phyloP scores from a whole-genome alignment of 768 basidiomycete genomes.

The Pholiota molesta region DNA sequence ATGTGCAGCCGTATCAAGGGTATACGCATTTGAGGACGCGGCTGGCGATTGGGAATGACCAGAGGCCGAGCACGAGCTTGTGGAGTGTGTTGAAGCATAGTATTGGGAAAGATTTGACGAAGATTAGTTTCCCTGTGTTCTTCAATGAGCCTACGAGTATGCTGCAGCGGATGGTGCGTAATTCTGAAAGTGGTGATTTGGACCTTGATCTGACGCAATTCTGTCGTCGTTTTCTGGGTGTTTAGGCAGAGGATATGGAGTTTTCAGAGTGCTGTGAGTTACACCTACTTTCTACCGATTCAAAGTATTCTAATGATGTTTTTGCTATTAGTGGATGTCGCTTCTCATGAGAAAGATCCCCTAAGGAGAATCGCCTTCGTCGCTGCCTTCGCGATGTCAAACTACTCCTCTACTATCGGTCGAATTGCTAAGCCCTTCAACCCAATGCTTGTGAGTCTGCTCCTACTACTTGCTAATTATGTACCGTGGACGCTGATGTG shows the following conservation, averaged over 20 bases:
- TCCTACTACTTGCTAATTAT: background rate
- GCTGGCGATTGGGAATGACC: constrained; percentile 67
- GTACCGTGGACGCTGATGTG: background rate
- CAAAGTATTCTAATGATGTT: constrained; percentile 5
- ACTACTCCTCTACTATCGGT: constrained; percentile 95
- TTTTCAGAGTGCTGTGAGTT: constrained; percentile 87
- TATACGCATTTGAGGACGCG: constrained; percentile 65
- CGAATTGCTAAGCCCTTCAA: constrained; percentile 98
- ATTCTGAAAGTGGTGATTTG: background rate
- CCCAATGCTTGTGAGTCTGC: constrained; percentile 78
- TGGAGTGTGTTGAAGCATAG: constrained; percentile 96
- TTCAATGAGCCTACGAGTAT: constrained; percentile 96
- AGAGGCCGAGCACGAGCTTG: constrained; percentile 86
- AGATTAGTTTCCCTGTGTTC: constrained; percentile 92
- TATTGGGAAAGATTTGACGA: constrained; percentile 96
- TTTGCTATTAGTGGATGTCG: constrained; percentile 71
- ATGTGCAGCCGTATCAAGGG: constrained; percentile 56
- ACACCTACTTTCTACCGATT: background rate
- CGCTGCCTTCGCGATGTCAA: constrained; percentile 96
- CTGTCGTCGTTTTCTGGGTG: background rate
- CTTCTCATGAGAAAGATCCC: constrained; percentile 74
- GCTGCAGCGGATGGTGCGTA: constrained; percentile 87
- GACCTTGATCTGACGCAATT: constrained; percentile 3
- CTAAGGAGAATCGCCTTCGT: constrained; percentile 88
- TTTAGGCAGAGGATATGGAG: constrained; percentile 92